Conservation (phyloP, 352 stramenopile species). For the Pythium dissimile region DNA sequence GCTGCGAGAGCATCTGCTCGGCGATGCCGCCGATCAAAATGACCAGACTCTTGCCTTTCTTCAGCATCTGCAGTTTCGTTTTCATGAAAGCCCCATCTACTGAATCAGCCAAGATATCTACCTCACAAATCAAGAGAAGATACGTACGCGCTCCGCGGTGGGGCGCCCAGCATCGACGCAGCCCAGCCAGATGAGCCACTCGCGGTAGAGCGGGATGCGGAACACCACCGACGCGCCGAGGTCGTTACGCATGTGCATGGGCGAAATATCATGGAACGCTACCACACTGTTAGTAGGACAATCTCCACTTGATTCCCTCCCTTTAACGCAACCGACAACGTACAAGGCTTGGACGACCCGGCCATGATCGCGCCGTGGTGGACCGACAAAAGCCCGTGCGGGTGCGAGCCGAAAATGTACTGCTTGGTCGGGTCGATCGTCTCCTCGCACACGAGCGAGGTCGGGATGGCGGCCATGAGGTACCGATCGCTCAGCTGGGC, state of each 20-base stretch:
- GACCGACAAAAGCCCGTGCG: constrained; percentile 66
- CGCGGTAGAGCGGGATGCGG: constrained; percentile 71
- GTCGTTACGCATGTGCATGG: constrained; percentile 56
- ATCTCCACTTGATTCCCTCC: too few relatives aligned
- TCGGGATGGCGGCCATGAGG: constrained; percentile 34
- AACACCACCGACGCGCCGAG: constrained; percentile 78
- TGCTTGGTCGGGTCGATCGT: constrained; percentile 53
- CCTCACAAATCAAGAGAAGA: not conserved
- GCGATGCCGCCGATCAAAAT: constrained; percentile 79
- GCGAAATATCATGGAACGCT: constrained; percentile 71
- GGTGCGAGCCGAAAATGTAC: constrained; percentile 79
- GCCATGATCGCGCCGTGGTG: constrained; percentile 67
- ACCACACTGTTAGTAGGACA: too few relatives aligned
- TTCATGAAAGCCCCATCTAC: too few relatives aligned
- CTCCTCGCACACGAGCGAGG: constrained; percentile 71
- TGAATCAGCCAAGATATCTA: not conserved
- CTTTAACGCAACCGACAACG: too few relatives aligned
- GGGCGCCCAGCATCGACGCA: constrained; percentile 79
- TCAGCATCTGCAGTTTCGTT: constrained; percentile 32
- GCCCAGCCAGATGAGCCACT: constrained; percentile 74
- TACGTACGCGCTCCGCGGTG: constrained; percentile 39
- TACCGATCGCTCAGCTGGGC: constrained; percentile 17
- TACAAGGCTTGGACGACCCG: constrained; percentile 47
- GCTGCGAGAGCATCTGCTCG: too few relatives aligned
- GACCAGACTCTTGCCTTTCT: constrained; percentile 68